Evolutionary conservation across 1,284 basidiomycete species (phyloP), one percentile per base, ranked within the genome.

Genomic region (Lignosus rhinocerotis): DNA sequence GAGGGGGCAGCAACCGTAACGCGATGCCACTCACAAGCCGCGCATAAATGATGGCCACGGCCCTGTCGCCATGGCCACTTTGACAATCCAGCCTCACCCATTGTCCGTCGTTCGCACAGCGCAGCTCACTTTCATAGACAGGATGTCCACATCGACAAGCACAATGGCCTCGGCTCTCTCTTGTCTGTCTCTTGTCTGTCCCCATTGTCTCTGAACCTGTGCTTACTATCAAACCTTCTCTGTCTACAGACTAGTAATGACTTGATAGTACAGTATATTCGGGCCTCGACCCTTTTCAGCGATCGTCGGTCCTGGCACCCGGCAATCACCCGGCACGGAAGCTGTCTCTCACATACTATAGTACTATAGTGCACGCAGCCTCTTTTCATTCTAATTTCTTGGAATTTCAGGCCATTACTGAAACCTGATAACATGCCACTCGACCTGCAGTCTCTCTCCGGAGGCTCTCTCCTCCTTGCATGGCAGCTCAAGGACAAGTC

Each of bases 401-500:
- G 43, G 25, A 25, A 25, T 17, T 43, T 21, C 45, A 10, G 43
- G 6, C 17, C 25, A 36, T 43, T 47, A n/a, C 14, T 41, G 47
- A 34, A 21, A 16, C n/a, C n/a, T n/a, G n/a, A 19, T 19, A 41
- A 16, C 51, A 69, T 64, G 59, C 50, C 67, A 17, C 56, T 61
- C 39, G 67, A 69, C 58, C 51, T 63, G 46, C 53, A 65, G 0
- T 53, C 64, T 0, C 70, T 73, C 61, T 58, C 65, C 31, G 85
- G 88, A 33, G 87, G 85, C 6, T 92, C 93, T 7, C 82, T 98
- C 50, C 78, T 93, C 45, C 76, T 94, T 59, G 95, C 96, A 31
- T 94, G 93, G 86, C 88, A 94, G 72, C 86, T 96, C 72, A 90
- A 88, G 65, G 77, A 81, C 64, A 92, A 88, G 70, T 79, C 79